Evolutionary conservation across 345 rosid species (phyloP).

Genomic region (rapeseed (Brassica napus)): DNA sequence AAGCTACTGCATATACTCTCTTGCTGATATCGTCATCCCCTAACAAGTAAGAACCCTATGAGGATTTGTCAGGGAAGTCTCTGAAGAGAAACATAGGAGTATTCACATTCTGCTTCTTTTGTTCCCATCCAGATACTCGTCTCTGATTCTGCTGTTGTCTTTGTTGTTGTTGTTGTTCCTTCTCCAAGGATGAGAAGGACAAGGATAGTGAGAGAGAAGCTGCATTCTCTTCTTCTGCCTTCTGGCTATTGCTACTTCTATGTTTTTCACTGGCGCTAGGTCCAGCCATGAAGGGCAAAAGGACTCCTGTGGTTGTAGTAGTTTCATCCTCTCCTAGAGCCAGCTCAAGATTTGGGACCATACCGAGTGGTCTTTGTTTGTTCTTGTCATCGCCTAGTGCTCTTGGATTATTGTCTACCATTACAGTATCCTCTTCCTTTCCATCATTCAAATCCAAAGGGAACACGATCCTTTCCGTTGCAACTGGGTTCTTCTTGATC

Average conservation of each 20-base stretch:
- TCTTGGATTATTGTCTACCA: conserved; percentile 40
- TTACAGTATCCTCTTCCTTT: conserved; percentile 40
- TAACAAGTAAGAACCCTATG: conserved; percentile 7
- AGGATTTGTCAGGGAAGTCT: conserved; percentile 50
- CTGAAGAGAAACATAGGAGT: conserved; percentile 63
- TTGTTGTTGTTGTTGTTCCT: conserved; percentile 45
- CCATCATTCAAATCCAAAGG: conserved; percentile 53
- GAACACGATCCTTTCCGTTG: conserved; percentile 67
- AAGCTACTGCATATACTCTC: background rate
- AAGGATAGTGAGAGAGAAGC: conserved; percentile 86
- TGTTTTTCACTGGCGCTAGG: conserved; percentile 35
- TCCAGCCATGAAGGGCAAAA: conserved; percentile 49
- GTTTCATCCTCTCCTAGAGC: conserved; percentile 70
- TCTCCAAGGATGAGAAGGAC: conserved; percentile 62
- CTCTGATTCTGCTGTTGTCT: conserved; percentile 34
- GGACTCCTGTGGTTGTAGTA: conserved; percentile 43
- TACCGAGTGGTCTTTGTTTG: conserved; percentile 38
- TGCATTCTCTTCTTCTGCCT: conserved; percentile 38
- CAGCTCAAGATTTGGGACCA: conserved; percentile 72
- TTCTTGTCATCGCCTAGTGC: conserved; percentile 42
- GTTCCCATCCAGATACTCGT: conserved; percentile 44
- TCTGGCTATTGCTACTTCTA: conserved; percentile 42
- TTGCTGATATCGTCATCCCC: background rate
- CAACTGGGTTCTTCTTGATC: no score
- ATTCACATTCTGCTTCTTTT: conserved; percentile 66